A percentile compares a stretch with the other conserved stretches of the same genome.
phyloP scores from a whole-genome alignment of 805 yeast species.

The Monosporozyma siamensis region DNA sequence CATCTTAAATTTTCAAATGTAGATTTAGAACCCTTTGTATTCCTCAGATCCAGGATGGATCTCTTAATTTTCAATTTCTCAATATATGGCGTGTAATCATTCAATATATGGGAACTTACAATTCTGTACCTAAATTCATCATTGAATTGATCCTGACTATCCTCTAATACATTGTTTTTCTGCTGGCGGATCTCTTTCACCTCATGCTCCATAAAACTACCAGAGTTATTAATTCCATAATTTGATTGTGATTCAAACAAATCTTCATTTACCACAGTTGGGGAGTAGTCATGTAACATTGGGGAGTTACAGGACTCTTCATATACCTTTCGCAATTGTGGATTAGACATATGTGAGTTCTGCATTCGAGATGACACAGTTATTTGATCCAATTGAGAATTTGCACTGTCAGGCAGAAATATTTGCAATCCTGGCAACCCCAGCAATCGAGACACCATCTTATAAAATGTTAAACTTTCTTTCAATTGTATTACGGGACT shows the following conservation, averaged over 20 bases:
- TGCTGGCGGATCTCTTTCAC: constrained; percentile 8
- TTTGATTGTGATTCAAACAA: constrained; percentile 7
- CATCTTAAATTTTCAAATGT: no score
- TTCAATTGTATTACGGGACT: no score
- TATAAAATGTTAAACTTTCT: no score
- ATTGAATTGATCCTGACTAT: constrained; percentile 25
- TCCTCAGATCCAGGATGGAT: constrained; percentile 13
- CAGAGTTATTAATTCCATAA: no score
- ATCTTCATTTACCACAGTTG: constrained; percentile 18
- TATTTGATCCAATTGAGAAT: neutral
- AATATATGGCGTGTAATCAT: constrained; percentile 30
- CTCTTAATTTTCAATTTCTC: constrained; percentile 14
- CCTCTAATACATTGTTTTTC: neutral
- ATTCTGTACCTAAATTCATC: constrained; percentile 45
- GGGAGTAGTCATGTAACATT: constrained; percentile 18
- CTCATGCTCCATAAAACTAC: no score
- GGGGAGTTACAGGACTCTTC: neutral
- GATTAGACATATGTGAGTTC: neutral
- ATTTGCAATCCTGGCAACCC: neutral
- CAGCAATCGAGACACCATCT: neutral
- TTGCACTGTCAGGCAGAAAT: neutral
- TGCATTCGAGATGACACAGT: neutral
- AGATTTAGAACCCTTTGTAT: no score
- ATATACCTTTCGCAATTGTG: neutral
- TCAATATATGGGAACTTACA: constrained; percentile 40